phyloP scores from a whole-genome alignment of 2,329 filamentous ascomycete species.

The Domatiomyces catenatus region DNA sequence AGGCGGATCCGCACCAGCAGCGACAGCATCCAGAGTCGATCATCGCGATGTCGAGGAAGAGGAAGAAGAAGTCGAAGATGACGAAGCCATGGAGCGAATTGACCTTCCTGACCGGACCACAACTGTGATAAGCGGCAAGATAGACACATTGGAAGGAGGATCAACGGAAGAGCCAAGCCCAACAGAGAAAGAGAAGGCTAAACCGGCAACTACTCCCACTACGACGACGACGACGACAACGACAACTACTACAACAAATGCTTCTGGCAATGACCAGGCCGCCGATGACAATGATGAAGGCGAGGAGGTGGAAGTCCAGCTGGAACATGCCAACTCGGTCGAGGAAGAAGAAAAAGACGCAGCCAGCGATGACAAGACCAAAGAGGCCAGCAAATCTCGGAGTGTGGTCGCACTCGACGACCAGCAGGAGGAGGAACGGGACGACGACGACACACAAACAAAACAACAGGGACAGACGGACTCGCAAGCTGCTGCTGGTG shows the following conservation, averaged over 20 bases:
- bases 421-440: not conserved
- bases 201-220: not conserved
- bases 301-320: conserved; percentile 4
- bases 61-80: not conserved
- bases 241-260: not conserved
- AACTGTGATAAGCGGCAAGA: not conserved
- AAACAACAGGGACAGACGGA: not conserved
- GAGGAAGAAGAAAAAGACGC: not conserved
- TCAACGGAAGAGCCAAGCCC: not conserved
- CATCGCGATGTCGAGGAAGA: conserved; percentile 1
- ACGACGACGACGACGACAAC: too few relatives aligned
- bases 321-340: not conserved
- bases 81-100: conserved; percentile 1
- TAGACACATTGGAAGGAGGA: not conserved
- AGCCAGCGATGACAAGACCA: not conserved
- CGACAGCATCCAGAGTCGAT: not conserved
- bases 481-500: not conserved
- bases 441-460: not conserved
- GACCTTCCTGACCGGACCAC: not conserved
- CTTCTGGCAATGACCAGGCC: not conserved
- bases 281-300: conserved; percentile 1
- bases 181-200: not conserved
- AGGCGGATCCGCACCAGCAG: not conserved
- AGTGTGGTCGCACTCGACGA: not conserved
- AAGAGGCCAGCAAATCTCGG: not conserved